These are phyloP conservation scores for Pythium scleroteichum DNA, from an alignment of 352 stramenopile genomes.

Conservation along the genomic window DNA sequence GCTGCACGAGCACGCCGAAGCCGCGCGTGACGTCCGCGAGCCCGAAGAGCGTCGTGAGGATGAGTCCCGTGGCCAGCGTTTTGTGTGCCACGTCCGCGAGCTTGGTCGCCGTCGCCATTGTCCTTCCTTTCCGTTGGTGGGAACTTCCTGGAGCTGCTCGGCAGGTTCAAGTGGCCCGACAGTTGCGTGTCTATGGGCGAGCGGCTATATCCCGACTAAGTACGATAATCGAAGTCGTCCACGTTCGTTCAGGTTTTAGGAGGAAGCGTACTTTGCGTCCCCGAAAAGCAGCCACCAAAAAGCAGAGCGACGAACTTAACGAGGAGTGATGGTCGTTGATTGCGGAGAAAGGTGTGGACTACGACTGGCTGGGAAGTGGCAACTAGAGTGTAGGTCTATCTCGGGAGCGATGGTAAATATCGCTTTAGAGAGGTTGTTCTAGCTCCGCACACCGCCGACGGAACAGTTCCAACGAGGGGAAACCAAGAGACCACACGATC, in stretches of 20 bases:
- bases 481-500: constrained; percentile 8
- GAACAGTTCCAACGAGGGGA: constrained; percentile 26
- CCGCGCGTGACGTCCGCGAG: constrained; percentile 78
- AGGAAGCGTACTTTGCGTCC: background rate
- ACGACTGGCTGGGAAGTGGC: constrained; percentile 28
- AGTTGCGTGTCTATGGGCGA: constrained; percentile 12
- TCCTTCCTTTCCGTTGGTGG: background rate
- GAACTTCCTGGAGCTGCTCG: background rate
- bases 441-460: background rate
- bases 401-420: constrained; percentile 20
- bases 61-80: constrained; percentile 73
- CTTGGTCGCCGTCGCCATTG: constrained; percentile 40
- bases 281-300: background rate
- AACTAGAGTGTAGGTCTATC: constrained; percentile 15
- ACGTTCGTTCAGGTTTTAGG: background rate
- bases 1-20: constrained; percentile 78
- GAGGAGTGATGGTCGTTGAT: constrained; percentile 19
- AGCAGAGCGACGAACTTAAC: constrained; percentile 16
- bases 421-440: constrained; percentile 13
- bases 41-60: constrained; percentile 62
- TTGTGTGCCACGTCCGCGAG: constrained; percentile 81
- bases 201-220: background rate
- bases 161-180: too few relatives aligned
- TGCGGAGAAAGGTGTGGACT: constrained; percentile 4
- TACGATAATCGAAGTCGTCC: constrained; percentile 3